phyloP scores from a whole-genome alignment of 495 filamentous ascomycete genomes.

The Aspergillus mulundensis region DNA sequence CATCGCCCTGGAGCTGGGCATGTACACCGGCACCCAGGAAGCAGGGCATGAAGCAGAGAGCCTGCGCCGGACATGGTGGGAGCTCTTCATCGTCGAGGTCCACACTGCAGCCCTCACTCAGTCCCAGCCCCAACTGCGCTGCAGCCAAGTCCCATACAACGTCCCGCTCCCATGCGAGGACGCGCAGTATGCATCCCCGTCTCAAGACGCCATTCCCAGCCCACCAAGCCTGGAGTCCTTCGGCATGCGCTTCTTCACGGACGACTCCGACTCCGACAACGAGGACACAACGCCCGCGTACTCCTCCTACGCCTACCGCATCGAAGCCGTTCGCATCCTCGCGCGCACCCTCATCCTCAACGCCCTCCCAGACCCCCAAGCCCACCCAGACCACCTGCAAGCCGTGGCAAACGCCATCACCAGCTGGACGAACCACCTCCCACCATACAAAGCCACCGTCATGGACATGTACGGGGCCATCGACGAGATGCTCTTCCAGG shows the following conservation, averaged over 20 bases:
- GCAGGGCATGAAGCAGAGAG: slow-evolving; percentile 33
- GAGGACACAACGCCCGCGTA: slow-evolving; percentile 7
- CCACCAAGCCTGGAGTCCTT: slow-evolving; percentile 32
- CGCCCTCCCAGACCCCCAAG: slow-evolving; percentile 31
- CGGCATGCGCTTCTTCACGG: slow-evolving; percentile 33
- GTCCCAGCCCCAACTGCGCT: slow-evolving; percentile 9
- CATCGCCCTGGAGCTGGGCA: slow-evolving; percentile 35
- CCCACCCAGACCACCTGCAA: slow-evolving; percentile 39
- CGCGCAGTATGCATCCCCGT: slow-evolving; percentile 26
- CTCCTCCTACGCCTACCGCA: slow-evolving; percentile 43
- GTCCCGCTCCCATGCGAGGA: slow-evolving; percentile 40
- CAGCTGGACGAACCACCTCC: slow-evolving; percentile 43
- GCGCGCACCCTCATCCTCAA: slow-evolving; percentile 36
- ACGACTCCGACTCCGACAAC: slow-evolving; percentile 20
- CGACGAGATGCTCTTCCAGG: slow-evolving; percentile 46
- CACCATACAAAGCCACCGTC: slow-evolving; percentile 32
- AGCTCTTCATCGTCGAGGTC: slow-evolving; percentile 37
- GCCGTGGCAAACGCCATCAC: slow-evolving; percentile 43
- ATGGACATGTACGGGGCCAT: slow-evolving; percentile 43
- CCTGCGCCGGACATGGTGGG: slow-evolving; percentile 42
- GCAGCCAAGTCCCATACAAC: slow-evolving; percentile 31
- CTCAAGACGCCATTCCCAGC: slow-evolving; percentile 24
- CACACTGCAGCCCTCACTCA: slow-evolving; percentile 31
- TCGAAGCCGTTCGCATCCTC: slow-evolving; percentile 38
- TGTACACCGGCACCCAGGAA: slow-evolving; percentile 29